A percentile compares a stretch with the other conserved stretches of the same genome.
Conservation (phyloP, 2,329 filamentous ascomycete species). For the Botrytis paeoniae region DNA sequence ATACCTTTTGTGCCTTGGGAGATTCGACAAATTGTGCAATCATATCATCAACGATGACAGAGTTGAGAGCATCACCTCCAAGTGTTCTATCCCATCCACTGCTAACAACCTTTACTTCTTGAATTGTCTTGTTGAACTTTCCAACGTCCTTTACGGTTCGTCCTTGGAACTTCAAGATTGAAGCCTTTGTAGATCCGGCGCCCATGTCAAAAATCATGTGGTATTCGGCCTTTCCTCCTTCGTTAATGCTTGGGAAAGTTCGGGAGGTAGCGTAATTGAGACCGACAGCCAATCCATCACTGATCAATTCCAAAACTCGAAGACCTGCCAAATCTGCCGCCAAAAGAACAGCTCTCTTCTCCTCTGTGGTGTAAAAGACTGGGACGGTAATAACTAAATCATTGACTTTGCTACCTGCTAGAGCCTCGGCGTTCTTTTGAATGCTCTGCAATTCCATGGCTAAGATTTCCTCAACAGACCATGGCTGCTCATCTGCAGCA, state of each 20-base stretch:
- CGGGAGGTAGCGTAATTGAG: slow-evolving; percentile 92
- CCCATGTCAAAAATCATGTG: slow-evolving; percentile 98
- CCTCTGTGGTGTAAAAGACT: slow-evolving; percentile 83
- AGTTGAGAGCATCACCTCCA: slow-evolving; percentile 85
- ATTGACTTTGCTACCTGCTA: slow-evolving; percentile 73
- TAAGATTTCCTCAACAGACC: slow-evolving; percentile 86
- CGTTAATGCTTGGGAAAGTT: slow-evolving; percentile 79
- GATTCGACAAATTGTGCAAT: slow-evolving; percentile 73
- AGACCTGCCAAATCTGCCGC: slow-evolving; percentile 86
- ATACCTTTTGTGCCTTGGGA: slow-evolving; percentile 62
- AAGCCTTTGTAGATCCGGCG: slow-evolving; percentile 88
- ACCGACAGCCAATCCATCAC: slow-evolving; percentile 87
- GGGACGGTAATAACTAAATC: slow-evolving; percentile 89
- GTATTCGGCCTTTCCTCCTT: slow-evolving; percentile 82
- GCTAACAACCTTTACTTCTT: slow-evolving; percentile 88
- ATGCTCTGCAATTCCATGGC: slow-evolving; percentile 96
- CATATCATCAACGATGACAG: slow-evolving; percentile 86
- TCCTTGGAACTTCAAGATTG: slow-evolving; percentile 84
- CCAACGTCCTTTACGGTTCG: slow-evolving; percentile 86
- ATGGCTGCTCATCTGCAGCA: slow-evolving; percentile 57
- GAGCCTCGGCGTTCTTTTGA: slow-evolving; percentile 77
- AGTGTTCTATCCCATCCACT: slow-evolving; percentile 85
- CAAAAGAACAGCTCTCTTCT: slow-evolving; percentile 80
- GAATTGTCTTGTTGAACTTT: slow-evolving; percentile 92
- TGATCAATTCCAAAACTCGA: slow-evolving; percentile 79